Base-by-base conservation (phyloP, 805 yeast genomes). In the Maudiozyma serrabonitensis region DNA sequence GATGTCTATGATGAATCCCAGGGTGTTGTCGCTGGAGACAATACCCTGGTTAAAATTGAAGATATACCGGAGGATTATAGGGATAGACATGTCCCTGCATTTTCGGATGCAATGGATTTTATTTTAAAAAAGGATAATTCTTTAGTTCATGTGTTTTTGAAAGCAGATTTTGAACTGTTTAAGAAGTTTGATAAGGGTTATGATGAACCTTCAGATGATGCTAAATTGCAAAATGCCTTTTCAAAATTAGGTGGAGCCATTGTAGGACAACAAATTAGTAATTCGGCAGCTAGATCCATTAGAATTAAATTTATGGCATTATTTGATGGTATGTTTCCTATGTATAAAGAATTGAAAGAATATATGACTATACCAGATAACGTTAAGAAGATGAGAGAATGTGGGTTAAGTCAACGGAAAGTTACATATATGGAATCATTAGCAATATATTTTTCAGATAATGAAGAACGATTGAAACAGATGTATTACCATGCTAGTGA, bases 221-320 rank as follows among this genome's bases (percentile, higher is more conserved):
- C 43, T 7, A 47, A 56, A 7, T 32, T 58, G 16, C 62, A 67
- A 13, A 67, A 62, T 45, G 73, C 74, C 46, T 77, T 74, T 52
- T 64, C 65, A 21, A 67, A 69, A 18, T 60, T 79, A 8, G 71
- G 71, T 1, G 64, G 71, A 41, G 73, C 79, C 4, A 76, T 86
- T 3, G 76, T 85, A 2, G 75, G 84, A 0, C 93, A 86, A 62
- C 93, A 85, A 61, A 78, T 86, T 11, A 80, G 86, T 54, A 95
- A 95, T 1, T 75, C 78, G 0, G 95, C 96, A 1, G 96, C 96
- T 0, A 63, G 59, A 9, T 74, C 89, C 1, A 85, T 89, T 31
- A 73, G 75, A 50, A 51, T 53, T 11, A 75, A 76, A 54, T 75
- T 86, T 49, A 59, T 60, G 18, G 58, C 61, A 18, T 51, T 66